These are phyloP conservation scores for Alliaria petiolata DNA, from an alignment of 345 rosid genomes.

Conservation along the genomic window DNA sequence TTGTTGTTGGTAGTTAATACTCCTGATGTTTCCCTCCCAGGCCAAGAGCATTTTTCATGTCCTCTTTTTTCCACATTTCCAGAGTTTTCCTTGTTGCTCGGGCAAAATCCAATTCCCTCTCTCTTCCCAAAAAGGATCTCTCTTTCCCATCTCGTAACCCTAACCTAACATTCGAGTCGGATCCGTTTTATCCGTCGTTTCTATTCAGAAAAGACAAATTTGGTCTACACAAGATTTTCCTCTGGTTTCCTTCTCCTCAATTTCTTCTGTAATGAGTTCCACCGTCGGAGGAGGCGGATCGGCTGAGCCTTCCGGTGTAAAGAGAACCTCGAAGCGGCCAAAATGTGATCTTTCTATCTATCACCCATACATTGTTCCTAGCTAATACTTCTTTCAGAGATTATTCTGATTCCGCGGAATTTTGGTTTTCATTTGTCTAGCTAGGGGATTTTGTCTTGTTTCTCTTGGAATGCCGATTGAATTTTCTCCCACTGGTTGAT, in stretches of 20 bases:
- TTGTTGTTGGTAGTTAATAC: no score
- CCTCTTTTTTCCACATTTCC: not conserved
- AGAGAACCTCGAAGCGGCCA: conserved; percentile 77
- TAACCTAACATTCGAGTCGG: conserved; percentile 5
- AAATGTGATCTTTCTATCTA: conserved; percentile 49
- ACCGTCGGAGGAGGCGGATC: conserved; percentile 62
- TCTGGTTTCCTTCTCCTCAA: not conserved
- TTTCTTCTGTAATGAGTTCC: conserved; percentile 36
- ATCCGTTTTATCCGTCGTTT: not conserved
- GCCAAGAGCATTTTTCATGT: not conserved
- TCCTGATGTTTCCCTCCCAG: not conserved
- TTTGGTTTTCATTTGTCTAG: not conserved
- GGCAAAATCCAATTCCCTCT: not conserved
- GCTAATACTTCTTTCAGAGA: not conserved
- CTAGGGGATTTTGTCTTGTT: not conserved
- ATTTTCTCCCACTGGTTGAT: not conserved
- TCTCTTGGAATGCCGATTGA: not conserved
- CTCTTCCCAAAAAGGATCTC: not conserved
- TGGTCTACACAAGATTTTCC: not conserved
- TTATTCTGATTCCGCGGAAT: not conserved
- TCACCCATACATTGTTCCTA: not conserved
- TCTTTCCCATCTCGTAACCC: not conserved
- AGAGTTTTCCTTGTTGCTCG: not conserved
- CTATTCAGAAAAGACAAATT: not conserved
- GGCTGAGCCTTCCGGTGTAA: conserved; percentile 59